Evolutionary conservation across 1,284 basidiomycete species (phyloP).

Genomic region (Pseudozyma hubeiensis): DNA sequence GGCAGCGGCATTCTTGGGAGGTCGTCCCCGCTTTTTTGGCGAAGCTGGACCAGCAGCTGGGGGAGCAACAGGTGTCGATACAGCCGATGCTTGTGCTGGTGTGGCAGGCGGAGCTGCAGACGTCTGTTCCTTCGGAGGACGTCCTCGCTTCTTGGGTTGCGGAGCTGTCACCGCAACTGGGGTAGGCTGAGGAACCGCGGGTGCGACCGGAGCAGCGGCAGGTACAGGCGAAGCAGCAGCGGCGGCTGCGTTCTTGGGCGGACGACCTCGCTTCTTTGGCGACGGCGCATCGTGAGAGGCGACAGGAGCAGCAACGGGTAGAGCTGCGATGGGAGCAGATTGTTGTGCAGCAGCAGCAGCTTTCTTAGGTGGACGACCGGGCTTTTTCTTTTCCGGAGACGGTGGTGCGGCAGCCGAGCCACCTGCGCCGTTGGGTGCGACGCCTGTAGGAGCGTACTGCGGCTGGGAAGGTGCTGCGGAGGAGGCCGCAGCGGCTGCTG

Average conservation of each 20-base stretch:
- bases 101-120: neutral
- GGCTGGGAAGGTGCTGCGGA: constrained; percentile 8
- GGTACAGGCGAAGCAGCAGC: constrained; percentile 4
- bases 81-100: neutral
- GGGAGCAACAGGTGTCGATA: constrained; percentile 8
- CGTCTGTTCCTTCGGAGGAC: constrained; percentile 17
- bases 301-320: constrained; percentile 4
- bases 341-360: constrained; percentile 11
- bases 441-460: neutral
- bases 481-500: constrained; percentile 6
- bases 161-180: constrained; percentile 1
- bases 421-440: constrained; percentile 8
- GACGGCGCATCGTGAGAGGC: constrained; percentile 8
- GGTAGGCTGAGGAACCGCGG: constrained; percentile 4
- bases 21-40: constrained; percentile 40
- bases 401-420: constrained; percentile 5
- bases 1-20: constrained; percentile 15
- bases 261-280: constrained; percentile 38
- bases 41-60: constrained; percentile 10
- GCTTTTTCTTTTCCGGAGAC: constrained; percentile 23
- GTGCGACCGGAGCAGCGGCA: constrained; percentile 3
- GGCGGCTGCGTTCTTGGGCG: constrained; percentile 25
- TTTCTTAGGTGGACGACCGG: constrained; percentile 32
- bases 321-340: constrained; percentile 11
- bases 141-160: constrained; percentile 29